These are phyloP conservation scores for Phytophthora syringae DNA, from an alignment of 352 stramenopile genomes.

Conservation along the genomic window DNA sequence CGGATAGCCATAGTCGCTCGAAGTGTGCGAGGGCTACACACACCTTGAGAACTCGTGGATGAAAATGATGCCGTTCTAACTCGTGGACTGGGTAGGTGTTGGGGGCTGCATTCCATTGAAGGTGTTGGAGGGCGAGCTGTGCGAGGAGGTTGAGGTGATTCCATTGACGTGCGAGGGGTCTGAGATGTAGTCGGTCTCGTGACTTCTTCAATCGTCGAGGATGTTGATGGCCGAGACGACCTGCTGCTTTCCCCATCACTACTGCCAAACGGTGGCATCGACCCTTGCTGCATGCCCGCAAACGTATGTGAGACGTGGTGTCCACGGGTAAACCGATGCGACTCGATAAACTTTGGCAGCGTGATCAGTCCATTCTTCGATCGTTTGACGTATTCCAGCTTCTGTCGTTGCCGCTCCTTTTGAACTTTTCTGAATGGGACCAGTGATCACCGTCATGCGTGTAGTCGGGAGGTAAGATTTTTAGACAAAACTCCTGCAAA, in stretches of 20 bases:
- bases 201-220: slow-evolving; percentile 12
- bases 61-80: slow-evolving; percentile 8
- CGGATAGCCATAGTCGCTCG: slow-evolving; percentile 5
- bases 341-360: slow-evolving; percentile 68
- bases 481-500: slow-evolving; percentile 83
- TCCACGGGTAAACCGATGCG: slow-evolving; percentile 58
- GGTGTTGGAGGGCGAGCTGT: slow-evolving; percentile 17
- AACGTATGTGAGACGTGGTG: slow-evolving; percentile 50
- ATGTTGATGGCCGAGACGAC: slow-evolving; percentile 19
- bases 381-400: slow-evolving; percentile 69
- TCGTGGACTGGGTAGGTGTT: slow-evolving; percentile 19
- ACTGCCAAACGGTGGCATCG: slow-evolving; percentile 7
- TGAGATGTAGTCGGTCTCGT: slow-evolving; percentile 28
- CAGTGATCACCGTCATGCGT: slow-evolving; percentile 81
- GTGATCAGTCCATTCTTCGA: slow-evolving; percentile 68
- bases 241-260: slow-evolving; percentile 8
- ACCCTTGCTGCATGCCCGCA: slow-evolving; percentile 43
- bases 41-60: slow-evolving; percentile 7
- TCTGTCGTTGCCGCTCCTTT: slow-evolving; percentile 52
- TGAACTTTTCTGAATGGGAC: slow-evolving; percentile 69
- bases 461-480: slow-evolving; percentile 82
- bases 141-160: slow-evolving; percentile 27
- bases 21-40: slow-evolving; percentile 40
- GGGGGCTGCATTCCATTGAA: neutral
- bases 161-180: too few species aligned